These are phyloP conservation scores for Bacterosira constricta DNA, from an alignment of 108 stramenopile species.

Conservation along the genomic window DNA sequence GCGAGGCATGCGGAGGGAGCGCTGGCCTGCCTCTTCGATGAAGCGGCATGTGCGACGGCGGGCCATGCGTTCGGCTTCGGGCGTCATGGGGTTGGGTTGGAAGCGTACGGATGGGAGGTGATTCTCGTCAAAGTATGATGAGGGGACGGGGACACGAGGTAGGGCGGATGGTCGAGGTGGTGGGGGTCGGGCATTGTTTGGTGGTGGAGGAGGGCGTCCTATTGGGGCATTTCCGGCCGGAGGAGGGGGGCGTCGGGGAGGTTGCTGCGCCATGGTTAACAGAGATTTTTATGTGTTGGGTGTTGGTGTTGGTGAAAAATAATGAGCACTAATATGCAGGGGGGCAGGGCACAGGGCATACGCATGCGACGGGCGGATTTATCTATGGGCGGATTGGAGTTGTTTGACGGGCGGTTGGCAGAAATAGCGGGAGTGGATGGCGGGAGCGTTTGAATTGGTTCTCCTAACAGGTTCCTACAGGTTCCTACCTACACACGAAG, in stretches of 20 bases:
- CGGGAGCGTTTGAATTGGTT: no score
- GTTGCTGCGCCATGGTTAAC: slow-evolving; percentile 22
- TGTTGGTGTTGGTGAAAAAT: no score
- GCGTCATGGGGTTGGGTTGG: slow-evolving; percentile 44
- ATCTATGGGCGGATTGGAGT: no score
- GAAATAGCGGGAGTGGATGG: no score
- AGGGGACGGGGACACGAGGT: slow-evolving; percentile 21
- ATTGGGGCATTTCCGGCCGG: not conserved
- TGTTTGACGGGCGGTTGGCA: no score
- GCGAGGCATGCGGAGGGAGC: slow-evolving; percentile 73
- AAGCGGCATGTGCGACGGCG: slow-evolving; percentile 82
- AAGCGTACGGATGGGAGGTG: slow-evolving; percentile 43
- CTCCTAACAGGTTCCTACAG: no score
- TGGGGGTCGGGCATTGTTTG: not conserved
- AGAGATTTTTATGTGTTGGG: no score
- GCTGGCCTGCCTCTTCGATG: slow-evolving; percentile 80
- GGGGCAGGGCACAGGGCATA: no score
- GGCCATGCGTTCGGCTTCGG: slow-evolving; percentile 64
- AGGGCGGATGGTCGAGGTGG: not conserved
- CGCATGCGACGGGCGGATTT: no score
- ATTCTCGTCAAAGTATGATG: slow-evolving; percentile 36
- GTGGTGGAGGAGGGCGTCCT: slow-evolving; percentile 1
- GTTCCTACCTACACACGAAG: no score
- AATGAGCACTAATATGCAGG: no score
- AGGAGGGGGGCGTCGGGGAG: slow-evolving; percentile 1